Base-by-base conservation (phyloP, 805 yeast genomes). In the baker's yeast (Saccharomyces cerevisiae) region DNA sequence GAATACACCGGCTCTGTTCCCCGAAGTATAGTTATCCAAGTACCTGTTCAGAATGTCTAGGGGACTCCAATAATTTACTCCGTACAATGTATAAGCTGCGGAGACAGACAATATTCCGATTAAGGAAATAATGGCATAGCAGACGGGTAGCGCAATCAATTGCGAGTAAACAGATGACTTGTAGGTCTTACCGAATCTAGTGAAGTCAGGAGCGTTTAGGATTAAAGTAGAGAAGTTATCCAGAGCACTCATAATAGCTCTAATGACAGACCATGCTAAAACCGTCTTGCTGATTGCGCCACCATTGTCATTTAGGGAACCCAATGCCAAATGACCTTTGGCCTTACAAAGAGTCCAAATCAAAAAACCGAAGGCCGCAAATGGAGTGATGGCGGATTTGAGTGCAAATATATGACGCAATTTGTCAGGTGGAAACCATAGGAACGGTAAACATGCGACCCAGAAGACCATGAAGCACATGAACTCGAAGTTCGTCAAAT, bases 161-260 rank as follows among this genome's bases (percentile, higher is more conserved):
- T 84, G 89, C 1, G 89, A 78, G 69, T 77, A 74, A n/a, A 74
- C 63, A 3, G 84, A 76, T 22, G 80, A 73, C 47, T 62, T 68
- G 51, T 78, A 75, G 24, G 81, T 82, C 58, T 76, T 79, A 9
- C 96, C 86, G 72, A 89, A 85, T 70, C 97, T 81, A 27, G 96
- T 79, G 70, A 89, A 89, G 74, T 89, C 97, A 1, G 96, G 95
- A 14, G 94, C 87, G 71, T 89, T 89, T 52, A 86, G 79, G 64
- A 90, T 86, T 63, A 89, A 77, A n/a, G 96, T 86, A 4, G 96
- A 94, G 65, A 89, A 89, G 71, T 89, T 89, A 28, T 95, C 87
- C 57, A 89, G 73, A 22, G 90, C 78, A 70, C 83, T 85, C 96
- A 90, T 87, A 31, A 83, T 76, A 4, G 92, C 81, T 61, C 78